Conservation (phyloP, 192 early-diverging fungal species). For the Coemansia sp. region DNA sequence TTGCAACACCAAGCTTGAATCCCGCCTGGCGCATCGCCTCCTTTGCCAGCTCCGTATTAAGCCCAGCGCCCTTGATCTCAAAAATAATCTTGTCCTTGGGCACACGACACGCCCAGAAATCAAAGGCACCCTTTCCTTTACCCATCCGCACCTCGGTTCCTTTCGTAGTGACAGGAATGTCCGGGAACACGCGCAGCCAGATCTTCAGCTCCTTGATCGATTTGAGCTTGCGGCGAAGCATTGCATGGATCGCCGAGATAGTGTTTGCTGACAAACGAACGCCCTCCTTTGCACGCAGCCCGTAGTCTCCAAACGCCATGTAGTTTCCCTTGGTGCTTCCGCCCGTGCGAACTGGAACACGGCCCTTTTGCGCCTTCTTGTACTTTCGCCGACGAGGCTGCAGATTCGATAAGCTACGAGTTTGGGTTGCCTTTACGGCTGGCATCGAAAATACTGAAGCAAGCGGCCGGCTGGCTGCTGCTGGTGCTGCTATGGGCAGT, state of each 20-base stretch:
- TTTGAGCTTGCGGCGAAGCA: constrained; percentile 79
- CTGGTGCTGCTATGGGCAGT: background rate
- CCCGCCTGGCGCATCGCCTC: constrained; percentile 49
- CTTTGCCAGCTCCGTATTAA: constrained; percentile 67
- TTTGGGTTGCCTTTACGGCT: constrained; percentile 12
- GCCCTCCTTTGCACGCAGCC: constrained; percentile 85
- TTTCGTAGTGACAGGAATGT: constrained; percentile 89
- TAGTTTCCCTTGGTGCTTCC: constrained; percentile 86
- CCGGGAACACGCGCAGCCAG: constrained; percentile 87
- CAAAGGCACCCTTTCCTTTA: constrained; percentile 93
- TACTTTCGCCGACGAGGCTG: constrained; percentile 78
- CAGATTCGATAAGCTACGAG: constrained; percentile 65
- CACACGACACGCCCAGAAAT: constrained; percentile 91
- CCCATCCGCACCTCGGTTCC: constrained; percentile 95
- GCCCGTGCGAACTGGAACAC: constrained; percentile 75
- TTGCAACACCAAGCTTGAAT: constrained; percentile 48
- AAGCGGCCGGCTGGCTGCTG: constrained; percentile 2
- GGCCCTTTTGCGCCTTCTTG: constrained; percentile 90
- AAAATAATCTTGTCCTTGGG: constrained; percentile 86
- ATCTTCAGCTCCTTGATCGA: constrained; percentile 82
- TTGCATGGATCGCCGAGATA: constrained; percentile 73
- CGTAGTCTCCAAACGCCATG: constrained; percentile 87
- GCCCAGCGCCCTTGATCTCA: constrained; percentile 77
- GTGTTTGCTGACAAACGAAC: constrained; percentile 79
- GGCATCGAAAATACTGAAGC: background rate